Conservation (phyloP, 2,329 filamentous ascomycete species). For the Apiospora saccharicola region DNA sequence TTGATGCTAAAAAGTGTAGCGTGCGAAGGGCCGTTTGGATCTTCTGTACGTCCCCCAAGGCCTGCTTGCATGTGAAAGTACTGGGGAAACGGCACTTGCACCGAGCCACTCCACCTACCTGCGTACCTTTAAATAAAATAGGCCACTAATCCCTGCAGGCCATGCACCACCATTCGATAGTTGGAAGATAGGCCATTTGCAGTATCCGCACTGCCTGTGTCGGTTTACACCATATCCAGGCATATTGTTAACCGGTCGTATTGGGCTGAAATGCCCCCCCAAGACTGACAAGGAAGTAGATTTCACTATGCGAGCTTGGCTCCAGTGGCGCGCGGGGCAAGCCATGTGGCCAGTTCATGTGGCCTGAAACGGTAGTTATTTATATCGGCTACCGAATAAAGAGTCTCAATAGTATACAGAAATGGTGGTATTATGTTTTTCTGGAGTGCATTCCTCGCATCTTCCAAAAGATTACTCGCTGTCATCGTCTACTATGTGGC, state of each 20-base stretch:
- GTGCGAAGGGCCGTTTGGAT: conserved; percentile 2
- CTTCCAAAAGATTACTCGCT: conserved; percentile 45
- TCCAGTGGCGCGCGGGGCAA: neutral
- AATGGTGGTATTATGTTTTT: conserved; percentile 10
- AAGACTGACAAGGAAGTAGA: neutral
- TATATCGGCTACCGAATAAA: neutral
- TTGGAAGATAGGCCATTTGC: neutral
- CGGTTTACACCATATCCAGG: neutral
- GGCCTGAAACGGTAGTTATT: neutral
- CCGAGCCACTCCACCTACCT: neutral
- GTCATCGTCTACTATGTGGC: conserved; percentile 68
- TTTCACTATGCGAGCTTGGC: neutral
- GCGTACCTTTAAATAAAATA: neutral
- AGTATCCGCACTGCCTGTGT: neutral
- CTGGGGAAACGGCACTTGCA: neutral
- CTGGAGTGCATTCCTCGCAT: conserved; percentile 18
- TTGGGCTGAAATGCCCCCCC: neutral
- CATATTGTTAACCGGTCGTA: neutral
- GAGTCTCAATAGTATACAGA: conserved; percentile 7
- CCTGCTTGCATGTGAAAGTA: conserved; percentile 5
- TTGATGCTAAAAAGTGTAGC: conserved; percentile 12
- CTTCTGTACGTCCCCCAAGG: neutral
- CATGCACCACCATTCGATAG: neutral
- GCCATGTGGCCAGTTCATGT: neutral
- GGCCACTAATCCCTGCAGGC: neutral